Conservation (phyloP, 768 basidiomycete genomes). For the Mycena epipterygia region DNA sequence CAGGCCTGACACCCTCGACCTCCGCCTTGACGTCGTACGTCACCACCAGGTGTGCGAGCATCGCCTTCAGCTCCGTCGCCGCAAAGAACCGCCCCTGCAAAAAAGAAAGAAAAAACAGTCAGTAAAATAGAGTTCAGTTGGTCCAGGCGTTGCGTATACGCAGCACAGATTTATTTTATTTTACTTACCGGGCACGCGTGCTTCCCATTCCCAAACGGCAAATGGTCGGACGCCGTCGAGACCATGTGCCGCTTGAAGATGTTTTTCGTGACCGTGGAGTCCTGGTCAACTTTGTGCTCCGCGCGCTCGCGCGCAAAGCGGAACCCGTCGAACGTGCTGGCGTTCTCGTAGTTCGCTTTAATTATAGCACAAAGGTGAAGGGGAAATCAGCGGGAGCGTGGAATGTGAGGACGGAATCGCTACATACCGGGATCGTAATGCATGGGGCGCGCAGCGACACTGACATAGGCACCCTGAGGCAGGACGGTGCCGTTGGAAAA, state of each 20-base stretch:
- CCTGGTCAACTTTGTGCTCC: slow-evolving; percentile 31
- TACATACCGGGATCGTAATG: slow-evolving; percentile 39
- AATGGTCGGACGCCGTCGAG: slow-evolving; percentile 24
- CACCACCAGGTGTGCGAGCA: slow-evolving; percentile 60
- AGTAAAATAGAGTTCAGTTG: no score
- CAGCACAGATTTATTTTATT: no score
- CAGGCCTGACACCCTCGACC: slow-evolving; percentile 22
- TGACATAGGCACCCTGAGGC: slow-evolving; percentile 45
- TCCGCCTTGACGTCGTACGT: slow-evolving; percentile 53
- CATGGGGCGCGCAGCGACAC: slow-evolving; percentile 36
- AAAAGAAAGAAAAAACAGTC: no score
- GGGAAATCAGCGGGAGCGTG: not conserved
- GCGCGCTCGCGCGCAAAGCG: slow-evolving; percentile 58
- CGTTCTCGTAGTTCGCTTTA: slow-evolving; percentile 47
- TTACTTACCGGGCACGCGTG: slow-evolving; percentile 39
- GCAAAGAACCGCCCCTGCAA: slow-evolving; percentile 61
- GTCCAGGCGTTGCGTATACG: no score
- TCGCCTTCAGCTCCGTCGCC: slow-evolving; percentile 57
- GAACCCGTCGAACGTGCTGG: slow-evolving; percentile 59
- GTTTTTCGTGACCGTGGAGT: slow-evolving; percentile 42
- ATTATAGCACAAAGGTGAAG: not conserved
- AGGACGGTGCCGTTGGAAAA: slow-evolving; percentile 51
- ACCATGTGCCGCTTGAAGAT: slow-evolving; percentile 36
- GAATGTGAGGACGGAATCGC: not conserved
- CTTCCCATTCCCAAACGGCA: slow-evolving; percentile 33